Evolutionary conservation across 129 eudicot species (phyloP).

Genomic region (Dittrichia graveolens): DNA sequence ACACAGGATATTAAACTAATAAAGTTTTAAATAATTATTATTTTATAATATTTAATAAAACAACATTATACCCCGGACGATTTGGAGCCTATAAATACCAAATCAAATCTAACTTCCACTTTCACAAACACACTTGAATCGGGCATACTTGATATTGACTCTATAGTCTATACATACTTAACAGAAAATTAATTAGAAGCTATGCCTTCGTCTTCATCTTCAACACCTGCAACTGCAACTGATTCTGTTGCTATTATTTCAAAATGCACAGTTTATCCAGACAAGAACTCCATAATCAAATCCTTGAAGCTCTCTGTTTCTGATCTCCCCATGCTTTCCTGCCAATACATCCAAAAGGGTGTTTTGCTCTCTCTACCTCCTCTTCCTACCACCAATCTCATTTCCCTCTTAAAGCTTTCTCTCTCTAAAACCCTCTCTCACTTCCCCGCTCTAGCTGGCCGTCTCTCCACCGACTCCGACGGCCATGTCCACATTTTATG

Average conservation of each 20-base stretch:
- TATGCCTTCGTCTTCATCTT: slow-evolving; percentile 48
- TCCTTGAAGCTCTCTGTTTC: slow-evolving; percentile 79
- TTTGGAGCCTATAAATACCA: slow-evolving; percentile 34
- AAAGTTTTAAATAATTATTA: background rate
- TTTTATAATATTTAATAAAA: background rate
- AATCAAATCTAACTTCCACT: slow-evolving; percentile 22
- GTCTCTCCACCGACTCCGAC: slow-evolving; percentile 50
- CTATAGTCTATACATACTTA: background rate
- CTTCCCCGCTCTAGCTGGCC: slow-evolving; percentile 83
- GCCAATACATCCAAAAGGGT: slow-evolving; percentile 89
- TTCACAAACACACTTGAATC: slow-evolving; percentile 27
- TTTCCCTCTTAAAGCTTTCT: slow-evolving; percentile 51
- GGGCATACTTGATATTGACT: slow-evolving; percentile 1
- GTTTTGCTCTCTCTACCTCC: slow-evolving; percentile 58
- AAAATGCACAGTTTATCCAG: slow-evolving; percentile 61
- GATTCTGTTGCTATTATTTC: slow-evolving; percentile 54
- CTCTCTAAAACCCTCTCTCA: slow-evolving; percentile 69
- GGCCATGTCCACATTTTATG: slow-evolving; percentile 67
- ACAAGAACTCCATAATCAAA: slow-evolving; percentile 44
- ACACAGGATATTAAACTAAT: too few species aligned
- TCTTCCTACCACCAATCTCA: slow-evolving; percentile 31
- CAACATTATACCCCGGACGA: background rate
- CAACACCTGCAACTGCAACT: slow-evolving; percentile 25
- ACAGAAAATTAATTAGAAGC: background rate
- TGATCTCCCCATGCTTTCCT: slow-evolving; percentile 89